phyloP scores from a whole-genome alignment of 345 rosid species.

The Rhizophora apiculata region DNA sequence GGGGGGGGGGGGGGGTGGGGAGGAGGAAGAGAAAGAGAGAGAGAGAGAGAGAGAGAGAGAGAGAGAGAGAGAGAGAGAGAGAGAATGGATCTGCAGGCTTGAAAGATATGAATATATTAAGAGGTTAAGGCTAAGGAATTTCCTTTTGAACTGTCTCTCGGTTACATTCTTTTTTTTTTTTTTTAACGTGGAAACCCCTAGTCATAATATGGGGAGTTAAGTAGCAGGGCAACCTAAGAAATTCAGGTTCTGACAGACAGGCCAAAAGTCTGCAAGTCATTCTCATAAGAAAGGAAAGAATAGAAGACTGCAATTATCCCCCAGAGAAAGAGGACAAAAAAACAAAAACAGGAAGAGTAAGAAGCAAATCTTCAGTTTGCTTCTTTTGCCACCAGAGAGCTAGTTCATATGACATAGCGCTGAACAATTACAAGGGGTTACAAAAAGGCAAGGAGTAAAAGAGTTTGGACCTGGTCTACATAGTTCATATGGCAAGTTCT shows the following conservation, averaged over 20 bases:
- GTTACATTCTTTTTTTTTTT: background rate
- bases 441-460: background rate
- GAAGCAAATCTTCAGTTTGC: conserved; percentile 24
- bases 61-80: conserved; percentile 15
- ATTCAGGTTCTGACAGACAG: conserved; percentile 14
- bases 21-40: conserved; percentile 5
- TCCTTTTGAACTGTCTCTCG: background rate
- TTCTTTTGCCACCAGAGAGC: conserved; percentile 23
- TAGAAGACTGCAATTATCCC: background rate
- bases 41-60: conserved; percentile 16
- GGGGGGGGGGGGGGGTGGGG: background rate
- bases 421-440: background rate
- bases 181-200: conserved; percentile 9
- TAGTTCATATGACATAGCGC: conserved; percentile 28
- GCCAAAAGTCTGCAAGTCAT: conserved; percentile 19
- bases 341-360: conserved; percentile 16
- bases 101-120: conserved; percentile 21
- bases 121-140: conserved; percentile 7
- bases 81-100: conserved; percentile 20
- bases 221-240: conserved; percentile 14
- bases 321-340: too few relatives aligned
- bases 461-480: conserved; percentile 27
- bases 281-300: background rate
- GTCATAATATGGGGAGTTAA: background rate
- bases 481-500: background rate